phyloP scores from a whole-genome alignment of 1,284 basidiomycete species.

The Fistulinella cinereoalba region DNA sequence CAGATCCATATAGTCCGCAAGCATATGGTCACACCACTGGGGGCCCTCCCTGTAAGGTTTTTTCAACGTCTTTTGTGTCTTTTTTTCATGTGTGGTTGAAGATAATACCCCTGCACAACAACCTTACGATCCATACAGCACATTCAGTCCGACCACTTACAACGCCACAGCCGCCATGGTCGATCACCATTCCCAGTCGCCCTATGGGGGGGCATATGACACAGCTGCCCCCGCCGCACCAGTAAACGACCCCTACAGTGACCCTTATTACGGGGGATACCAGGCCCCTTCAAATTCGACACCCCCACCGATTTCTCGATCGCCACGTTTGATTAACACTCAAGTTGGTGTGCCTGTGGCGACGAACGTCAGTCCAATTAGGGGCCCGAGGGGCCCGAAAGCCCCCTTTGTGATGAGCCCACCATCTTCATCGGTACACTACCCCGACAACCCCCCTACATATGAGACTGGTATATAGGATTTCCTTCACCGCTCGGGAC shows the following conservation, averaged over 20 bases:
- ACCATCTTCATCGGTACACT: conserved; percentile 27
- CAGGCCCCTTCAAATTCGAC: conserved; percentile 18
- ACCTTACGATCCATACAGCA: conserved; percentile 50
- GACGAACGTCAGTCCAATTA: conserved; percentile 37
- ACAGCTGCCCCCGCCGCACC: conserved; percentile 40
- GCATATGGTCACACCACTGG: conserved; percentile 56
- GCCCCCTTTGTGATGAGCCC: conserved; percentile 21
- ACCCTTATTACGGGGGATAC: conserved; percentile 30
- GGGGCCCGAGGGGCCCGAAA: conserved; percentile 38
- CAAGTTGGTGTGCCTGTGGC: conserved; percentile 30
- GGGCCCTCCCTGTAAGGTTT: conserved; percentile 52
- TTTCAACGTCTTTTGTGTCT: background rate
- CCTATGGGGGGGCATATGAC: conserved; percentile 51
- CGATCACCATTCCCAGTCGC: conserved; percentile 22
- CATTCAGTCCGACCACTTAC: conserved; percentile 42
- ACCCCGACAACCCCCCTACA: conserved; percentile 58
- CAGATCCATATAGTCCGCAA: conserved; percentile 36
- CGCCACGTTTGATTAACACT: conserved; percentile 33
- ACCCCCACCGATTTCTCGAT: conserved; percentile 29
- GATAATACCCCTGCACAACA: conserved; percentile 53
- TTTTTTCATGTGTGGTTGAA: conserved; percentile 27
- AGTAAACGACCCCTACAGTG: conserved; percentile 18
- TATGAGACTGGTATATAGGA: conserved; percentile 58
- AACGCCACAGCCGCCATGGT: conserved; percentile 36
- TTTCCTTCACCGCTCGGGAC: conserved; percentile 49